Evolutionary conservation across 306 rosid genomes (phyloP).

Genomic region (Fragaria iinumae): DNA sequence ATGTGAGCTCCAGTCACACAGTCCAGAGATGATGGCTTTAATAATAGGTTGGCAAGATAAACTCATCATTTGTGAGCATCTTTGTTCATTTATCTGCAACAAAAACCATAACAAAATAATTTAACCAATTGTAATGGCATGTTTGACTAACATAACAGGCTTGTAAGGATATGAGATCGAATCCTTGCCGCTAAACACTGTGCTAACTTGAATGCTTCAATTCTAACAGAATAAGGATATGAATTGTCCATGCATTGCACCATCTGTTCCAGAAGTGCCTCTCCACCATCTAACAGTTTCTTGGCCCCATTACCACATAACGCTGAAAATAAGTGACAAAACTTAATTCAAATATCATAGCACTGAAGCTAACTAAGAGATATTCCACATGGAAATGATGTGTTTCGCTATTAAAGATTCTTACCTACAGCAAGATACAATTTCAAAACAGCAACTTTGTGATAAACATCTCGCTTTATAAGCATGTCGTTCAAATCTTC

Average conservation of each 20-base stretch:
- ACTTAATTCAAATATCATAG: conserved; percentile 5
- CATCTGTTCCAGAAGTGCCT: conserved; percentile 47
- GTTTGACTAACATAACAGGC: conserved; percentile 1
- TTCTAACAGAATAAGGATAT: conserved; percentile 51
- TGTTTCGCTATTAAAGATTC: conserved; percentile 2
- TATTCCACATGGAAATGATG: not conserved
- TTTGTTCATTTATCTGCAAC: conserved; percentile 61
- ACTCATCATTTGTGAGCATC: conserved; percentile 41
- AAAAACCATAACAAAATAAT: conserved; percentile 18
- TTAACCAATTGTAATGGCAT: conserved; percentile 7
- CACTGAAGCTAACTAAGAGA: conserved; percentile 19
- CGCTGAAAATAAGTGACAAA: conserved; percentile 49
- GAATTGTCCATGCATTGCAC: conserved; percentile 67
- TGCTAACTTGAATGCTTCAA: conserved; percentile 76
- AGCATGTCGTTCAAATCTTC: conserved; percentile 42
- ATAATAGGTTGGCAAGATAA: conserved; percentile 62
- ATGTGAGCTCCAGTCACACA: conserved; percentile 40
- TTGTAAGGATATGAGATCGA: conserved; percentile 18
- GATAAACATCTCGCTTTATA: conserved; percentile 35
- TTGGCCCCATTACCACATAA: conserved; percentile 65
- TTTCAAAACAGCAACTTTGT: conserved; percentile 58
- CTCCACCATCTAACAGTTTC: conserved; percentile 60
- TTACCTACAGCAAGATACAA: conserved; percentile 82
- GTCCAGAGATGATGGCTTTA: conserved; percentile 60
- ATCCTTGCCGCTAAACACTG: conserved; percentile 61